These are phyloP conservation scores for Didymella exigua DNA, from an alignment of 2,329 filamentous ascomycete genomes.

Conservation along the genomic window DNA sequence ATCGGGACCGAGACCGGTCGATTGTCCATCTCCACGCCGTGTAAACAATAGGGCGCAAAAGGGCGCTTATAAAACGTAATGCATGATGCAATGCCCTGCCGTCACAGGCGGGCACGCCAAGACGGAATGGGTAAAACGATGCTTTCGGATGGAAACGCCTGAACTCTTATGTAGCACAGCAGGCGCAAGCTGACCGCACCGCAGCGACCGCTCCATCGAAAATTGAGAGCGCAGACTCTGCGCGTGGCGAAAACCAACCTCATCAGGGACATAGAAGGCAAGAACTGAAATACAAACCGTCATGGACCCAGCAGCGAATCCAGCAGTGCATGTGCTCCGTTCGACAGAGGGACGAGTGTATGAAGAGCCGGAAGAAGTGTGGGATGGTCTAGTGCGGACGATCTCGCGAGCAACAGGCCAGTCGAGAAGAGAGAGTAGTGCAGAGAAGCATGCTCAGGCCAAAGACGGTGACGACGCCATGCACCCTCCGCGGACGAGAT, in stretches of 20 bases:
- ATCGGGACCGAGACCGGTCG: slow-evolving; percentile 8
- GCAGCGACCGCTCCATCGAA: too few species aligned
- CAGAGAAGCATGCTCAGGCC: slow-evolving; percentile 12
- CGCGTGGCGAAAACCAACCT: neutral
- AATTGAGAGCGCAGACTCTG: neutral
- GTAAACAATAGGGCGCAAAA: slow-evolving; percentile 2
- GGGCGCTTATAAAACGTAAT: neutral
- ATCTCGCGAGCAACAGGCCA: slow-evolving; percentile 30
- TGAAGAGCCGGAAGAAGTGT: slow-evolving; percentile 26
- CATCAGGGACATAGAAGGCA: neutral
- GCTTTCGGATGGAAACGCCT: slow-evolving; percentile 10
- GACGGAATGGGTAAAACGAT: slow-evolving; percentile 4
- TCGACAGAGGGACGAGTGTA: slow-evolving; percentile 14
- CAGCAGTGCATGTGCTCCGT: slow-evolving; percentile 33
- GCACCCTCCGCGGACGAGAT: slow-evolving; percentile 1
- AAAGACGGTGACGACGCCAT: slow-evolving; percentile 15
- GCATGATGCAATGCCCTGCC: neutral
- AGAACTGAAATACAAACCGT: neutral
- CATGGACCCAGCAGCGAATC: slow-evolving; percentile 40
- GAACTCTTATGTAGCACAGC: neutral
- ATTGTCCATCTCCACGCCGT: slow-evolving; percentile 1
- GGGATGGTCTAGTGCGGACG: slow-evolving; percentile 23
- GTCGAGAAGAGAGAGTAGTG: slow-evolving; percentile 19
- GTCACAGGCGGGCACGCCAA: slow-evolving; percentile 7
- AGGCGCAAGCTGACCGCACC: neutral